Percentiles rank a stretch among this genome's conserved stretches.
Evolutionary conservation across 352 stramenopile species (phyloP).

Genomic region (Globisporangium lucens): DNA sequence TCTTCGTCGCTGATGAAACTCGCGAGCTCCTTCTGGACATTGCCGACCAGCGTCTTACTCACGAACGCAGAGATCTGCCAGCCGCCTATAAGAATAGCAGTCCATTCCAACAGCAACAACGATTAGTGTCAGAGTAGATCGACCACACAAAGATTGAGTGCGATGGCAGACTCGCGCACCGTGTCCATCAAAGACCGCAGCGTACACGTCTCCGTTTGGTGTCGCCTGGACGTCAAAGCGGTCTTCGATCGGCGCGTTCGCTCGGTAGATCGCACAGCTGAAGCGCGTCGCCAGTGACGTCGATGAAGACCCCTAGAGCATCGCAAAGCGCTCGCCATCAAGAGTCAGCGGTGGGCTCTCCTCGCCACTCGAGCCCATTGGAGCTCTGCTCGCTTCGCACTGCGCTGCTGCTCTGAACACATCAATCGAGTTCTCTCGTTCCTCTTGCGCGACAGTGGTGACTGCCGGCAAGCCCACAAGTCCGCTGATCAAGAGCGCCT

Average conservation of each 20-base stretch:
- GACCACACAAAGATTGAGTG: background rate
- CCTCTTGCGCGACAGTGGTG: background rate
- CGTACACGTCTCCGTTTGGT: conserved; percentile 76
- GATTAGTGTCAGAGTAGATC: background rate
- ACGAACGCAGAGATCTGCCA: conserved; percentile 91
- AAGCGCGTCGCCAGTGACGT: conserved; percentile 24
- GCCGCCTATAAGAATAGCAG: conserved; percentile 35
- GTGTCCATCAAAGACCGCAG: conserved; percentile 86
- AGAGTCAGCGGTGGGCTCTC: conserved; percentile 14
- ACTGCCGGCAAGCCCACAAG: background rate
- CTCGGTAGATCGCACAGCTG: conserved; percentile 55
- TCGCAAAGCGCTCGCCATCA: conserved; percentile 42
- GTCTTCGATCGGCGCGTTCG: conserved; percentile 79
- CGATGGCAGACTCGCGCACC: conserved; percentile 28
- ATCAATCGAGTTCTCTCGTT: background rate
- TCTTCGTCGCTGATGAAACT: background rate
- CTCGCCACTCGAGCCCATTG: background rate
- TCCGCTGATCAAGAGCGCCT: background rate
- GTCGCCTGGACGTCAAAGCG: conserved; percentile 69
- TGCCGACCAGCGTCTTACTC: conserved; percentile 63
- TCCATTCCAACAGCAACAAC: background rate
- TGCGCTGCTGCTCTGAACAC: background rate
- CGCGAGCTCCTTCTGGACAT: conserved; percentile 70
- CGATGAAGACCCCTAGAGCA: conserved; percentile 26
- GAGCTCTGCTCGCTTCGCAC: background rate